Percentiles rank a stretch among this genome's conserved stretches.
Evolutionary conservation across 371 early-diverging fungal species (phyloP).

Genomic region (Actinomortierella wolfii): DNA sequence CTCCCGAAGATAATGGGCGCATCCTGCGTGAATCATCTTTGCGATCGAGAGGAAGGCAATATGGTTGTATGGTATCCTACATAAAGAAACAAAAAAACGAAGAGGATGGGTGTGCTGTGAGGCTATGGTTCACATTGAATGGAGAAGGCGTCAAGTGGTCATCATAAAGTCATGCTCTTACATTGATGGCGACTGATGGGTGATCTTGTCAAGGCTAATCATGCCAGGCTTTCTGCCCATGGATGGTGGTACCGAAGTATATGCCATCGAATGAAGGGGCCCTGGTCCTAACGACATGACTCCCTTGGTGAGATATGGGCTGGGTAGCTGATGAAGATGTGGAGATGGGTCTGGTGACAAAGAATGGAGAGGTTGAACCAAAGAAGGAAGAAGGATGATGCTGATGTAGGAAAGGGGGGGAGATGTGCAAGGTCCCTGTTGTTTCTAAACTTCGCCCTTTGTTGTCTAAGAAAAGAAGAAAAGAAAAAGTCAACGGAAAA

Average conservation of each 20-base stretch:
- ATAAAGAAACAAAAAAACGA: neutral
- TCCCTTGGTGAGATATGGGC: conserved; percentile 11
- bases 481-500: too few relatives aligned
- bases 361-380: neutral
- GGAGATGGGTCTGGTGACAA: neutral
- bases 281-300: conserved; percentile 8
- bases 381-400: neutral
- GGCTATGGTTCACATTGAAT: neutral
- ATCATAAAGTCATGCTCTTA: conserved; percentile 4
- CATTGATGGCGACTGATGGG: conserved; percentile 34
- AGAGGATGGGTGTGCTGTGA: neutral
- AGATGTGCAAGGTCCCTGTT: neutral
- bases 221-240: conserved; percentile 36
- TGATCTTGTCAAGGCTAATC: conserved; percentile 47
- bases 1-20: conserved; percentile 39
- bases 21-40: conserved; percentile 34
- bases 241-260: conserved; percentile 1
- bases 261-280: too few relatives aligned
- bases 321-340: neutral
- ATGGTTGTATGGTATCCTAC: conserved; percentile 45
- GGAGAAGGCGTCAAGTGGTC: neutral
- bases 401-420: neutral
- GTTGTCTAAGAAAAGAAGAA: too few relatives aligned
- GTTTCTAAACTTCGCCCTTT: too few relatives aligned
- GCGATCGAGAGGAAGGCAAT: conserved; percentile 43